Conservation (phyloP, 495 filamentous ascomycete genomes). For the Stereocaulon alpinum region DNA sequence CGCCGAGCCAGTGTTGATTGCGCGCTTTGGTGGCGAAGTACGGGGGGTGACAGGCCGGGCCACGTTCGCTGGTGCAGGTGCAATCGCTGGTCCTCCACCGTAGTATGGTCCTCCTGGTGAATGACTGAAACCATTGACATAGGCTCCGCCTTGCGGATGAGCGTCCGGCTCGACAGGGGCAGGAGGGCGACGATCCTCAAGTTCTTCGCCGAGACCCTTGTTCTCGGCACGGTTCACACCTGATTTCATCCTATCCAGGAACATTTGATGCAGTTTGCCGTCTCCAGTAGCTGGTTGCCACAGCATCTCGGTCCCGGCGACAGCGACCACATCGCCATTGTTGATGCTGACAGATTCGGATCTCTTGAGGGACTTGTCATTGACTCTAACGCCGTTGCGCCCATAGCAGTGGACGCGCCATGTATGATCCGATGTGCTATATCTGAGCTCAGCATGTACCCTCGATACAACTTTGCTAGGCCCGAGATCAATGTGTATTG, state of each 20-base stretch:
- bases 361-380: conserved; percentile 56
- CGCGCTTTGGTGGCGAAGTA: conserved; percentile 16
- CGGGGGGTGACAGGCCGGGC: conserved; percentile 52
- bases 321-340: conserved; percentile 81
- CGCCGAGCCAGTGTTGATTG: conserved; percentile 20
- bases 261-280: conserved; percentile 46
- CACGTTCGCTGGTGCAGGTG: conserved; percentile 59
- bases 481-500: conserved; percentile 83
- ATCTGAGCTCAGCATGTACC: conserved; percentile 76
- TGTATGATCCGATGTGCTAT: conserved; percentile 51
- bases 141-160: conserved; percentile 14
- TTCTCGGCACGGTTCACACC: background rate
- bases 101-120: conserved; percentile 17
- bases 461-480: conserved; percentile 88
- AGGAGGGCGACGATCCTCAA: conserved; percentile 34
- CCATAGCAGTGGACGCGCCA: conserved; percentile 85
- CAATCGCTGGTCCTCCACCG: conserved; percentile 45
- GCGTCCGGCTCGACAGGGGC: conserved; percentile 23
- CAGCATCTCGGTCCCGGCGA: conserved; percentile 93
- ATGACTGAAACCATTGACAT: conserved; percentile 25
- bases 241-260: conserved; percentile 39
- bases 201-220: conserved; percentile 33
- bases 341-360: conserved; percentile 53
- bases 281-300: conserved; percentile 72
- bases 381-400: conserved; percentile 77